A percentile compares a stretch with the other conserved stretches of the same genome.
Evolutionary conservation across 176 grass and related monocot species (phyloP).

Genomic region (Hordeum marinum): DNA sequence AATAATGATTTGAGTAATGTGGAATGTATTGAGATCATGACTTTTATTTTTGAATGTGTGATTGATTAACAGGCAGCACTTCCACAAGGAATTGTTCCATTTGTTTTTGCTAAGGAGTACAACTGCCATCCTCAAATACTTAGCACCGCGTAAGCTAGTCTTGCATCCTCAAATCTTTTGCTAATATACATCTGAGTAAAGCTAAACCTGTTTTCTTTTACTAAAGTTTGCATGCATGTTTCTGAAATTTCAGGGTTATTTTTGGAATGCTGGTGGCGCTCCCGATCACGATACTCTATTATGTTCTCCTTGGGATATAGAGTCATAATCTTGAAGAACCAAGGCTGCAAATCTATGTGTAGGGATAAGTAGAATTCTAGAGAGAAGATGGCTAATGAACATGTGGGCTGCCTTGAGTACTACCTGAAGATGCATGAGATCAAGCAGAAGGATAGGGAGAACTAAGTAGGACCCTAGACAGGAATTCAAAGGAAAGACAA

Average conservation of each 20-base stretch:
- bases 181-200: background rate
- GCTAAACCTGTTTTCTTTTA: background rate
- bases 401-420: conserved; percentile 11
- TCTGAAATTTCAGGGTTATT: conserved; percentile 61
- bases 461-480: conserved; percentile 44
- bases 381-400: background rate
- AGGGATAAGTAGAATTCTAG: conserved; percentile 28
- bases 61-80: conserved; percentile 71
- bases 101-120: conserved; percentile 98
- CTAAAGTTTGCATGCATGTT: background rate
- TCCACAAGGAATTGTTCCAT: conserved; percentile 96
- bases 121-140: conserved; percentile 97
- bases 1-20: background rate
- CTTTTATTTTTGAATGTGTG: background rate
- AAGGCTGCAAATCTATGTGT: background rate
- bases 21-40: background rate
- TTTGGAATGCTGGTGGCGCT: conserved; percentile 95
- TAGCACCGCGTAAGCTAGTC: conserved; percentile 85
- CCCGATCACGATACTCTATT: conserved; percentile 93
- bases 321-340: conserved; percentile 9
- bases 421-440: conserved; percentile 28
- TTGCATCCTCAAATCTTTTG: background rate
- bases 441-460: conserved; percentile 24
- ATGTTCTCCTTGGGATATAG: conserved; percentile 88
- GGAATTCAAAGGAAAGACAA: conserved; percentile 28